phyloP scores from a whole-genome alignment of 2,329 filamentous ascomycete genomes.

The Aureobasidium sp. region DNA sequence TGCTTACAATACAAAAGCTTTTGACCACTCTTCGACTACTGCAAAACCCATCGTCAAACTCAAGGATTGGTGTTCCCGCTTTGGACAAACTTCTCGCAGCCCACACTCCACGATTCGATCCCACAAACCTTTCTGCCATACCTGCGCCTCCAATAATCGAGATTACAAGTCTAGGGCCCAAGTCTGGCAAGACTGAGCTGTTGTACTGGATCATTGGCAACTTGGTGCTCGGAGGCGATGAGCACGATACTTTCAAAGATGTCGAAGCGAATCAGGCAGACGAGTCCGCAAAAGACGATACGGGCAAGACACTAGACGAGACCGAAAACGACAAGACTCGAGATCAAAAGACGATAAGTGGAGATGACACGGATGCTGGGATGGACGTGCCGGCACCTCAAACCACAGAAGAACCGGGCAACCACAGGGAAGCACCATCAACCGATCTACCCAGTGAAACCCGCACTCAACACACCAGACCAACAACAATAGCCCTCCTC shows the following conservation, averaged over 20 bases:
- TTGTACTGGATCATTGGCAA: conserved; percentile 47
- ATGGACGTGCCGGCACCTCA: neutral
- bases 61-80: conserved; percentile 37
- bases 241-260: neutral
- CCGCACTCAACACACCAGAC: conserved; percentile 18
- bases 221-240: conserved; percentile 34
- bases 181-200: conserved; percentile 50
- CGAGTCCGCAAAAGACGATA: neutral
- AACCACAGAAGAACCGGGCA: too few species aligned
- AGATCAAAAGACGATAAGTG: too few species aligned
- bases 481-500: conserved; percentile 45
- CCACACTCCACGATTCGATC: conserved; percentile 6
- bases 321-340: too few species aligned
- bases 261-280: neutral
- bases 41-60: conserved; percentile 10
- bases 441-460: neutral
- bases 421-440: neutral
- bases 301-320: neutral
- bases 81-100: conserved; percentile 35
- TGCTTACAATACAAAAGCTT: neutral
- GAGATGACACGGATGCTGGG: neutral
- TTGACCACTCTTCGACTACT: neutral
- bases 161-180: conserved; percentile 42
- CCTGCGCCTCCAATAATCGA: conserved; percentile 39
- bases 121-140: conserved; percentile 8